Percentiles rank a stretch among this genome's conserved stretches.
Evolutionary conservation across 306 rosid genomes (phyloP).

Genomic region (Crotalaria pallida): DNA sequence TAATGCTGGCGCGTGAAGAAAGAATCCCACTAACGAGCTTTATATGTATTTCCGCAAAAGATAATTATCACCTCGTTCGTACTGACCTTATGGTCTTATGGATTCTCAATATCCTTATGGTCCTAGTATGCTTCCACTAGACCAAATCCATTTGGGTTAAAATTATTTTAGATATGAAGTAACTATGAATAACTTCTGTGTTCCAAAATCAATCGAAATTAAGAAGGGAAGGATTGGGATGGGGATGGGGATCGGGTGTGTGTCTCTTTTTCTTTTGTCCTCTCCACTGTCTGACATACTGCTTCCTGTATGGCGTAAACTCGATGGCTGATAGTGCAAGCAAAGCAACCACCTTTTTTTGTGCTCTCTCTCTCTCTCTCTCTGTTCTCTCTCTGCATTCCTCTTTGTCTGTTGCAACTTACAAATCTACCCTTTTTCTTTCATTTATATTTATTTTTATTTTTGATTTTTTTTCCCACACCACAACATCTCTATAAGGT

Average conservation of each 20-base stretch:
- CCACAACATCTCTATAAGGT: no score
- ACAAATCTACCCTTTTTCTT: no score
- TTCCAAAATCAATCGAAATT: no score
- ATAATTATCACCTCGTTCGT: conserved; percentile 19
- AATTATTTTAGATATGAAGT: no score
- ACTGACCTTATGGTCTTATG: no score
- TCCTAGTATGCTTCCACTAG: no score
- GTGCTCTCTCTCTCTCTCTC: neutral
- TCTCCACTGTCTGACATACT: conserved; percentile 61
- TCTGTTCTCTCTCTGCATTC: conserved; percentile 16
- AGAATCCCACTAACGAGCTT: conserved; percentile 19
- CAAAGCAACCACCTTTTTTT: conserved; percentile 48
- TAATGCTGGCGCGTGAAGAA: conserved; percentile 28
- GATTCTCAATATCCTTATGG: no score
- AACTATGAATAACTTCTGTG: no score
- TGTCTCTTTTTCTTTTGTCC: conserved; percentile 32
- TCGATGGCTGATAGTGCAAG: conserved; percentile 71
- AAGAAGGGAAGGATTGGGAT: conserved; percentile 10
- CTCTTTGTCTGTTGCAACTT: conserved; percentile 43
- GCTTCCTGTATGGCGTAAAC: conserved; percentile 54
- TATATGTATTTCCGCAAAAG: conserved; percentile 20
- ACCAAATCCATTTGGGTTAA: no score
- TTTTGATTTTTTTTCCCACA: conserved; percentile 1
- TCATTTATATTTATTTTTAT: no score
- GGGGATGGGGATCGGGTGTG: no score